Evolutionary conservation across 805 yeast genomes (phyloP).

Genomic region (Teunomyces stri): DNA sequence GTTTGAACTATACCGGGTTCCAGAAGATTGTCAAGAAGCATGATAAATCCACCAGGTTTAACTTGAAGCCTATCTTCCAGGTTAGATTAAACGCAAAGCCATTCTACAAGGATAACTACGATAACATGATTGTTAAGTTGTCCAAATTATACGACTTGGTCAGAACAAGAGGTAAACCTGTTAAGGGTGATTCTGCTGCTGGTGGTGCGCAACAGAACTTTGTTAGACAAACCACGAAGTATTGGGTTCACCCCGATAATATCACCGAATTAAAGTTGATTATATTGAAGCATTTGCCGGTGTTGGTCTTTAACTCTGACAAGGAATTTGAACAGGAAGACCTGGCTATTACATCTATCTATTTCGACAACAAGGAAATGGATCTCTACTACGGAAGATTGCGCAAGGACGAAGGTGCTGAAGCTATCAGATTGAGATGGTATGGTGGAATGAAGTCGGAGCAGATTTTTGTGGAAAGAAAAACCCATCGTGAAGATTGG

Average conservation of each 20-base stretch:
- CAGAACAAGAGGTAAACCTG: slow-evolving; percentile 94
- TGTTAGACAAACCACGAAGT: slow-evolving; percentile 96
- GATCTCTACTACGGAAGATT: slow-evolving; percentile 93
- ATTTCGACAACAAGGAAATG: slow-evolving; percentile 85
- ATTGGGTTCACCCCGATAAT: slow-evolving; percentile 99
- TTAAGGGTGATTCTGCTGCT: slow-evolving; percentile 93
- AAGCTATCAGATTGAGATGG: slow-evolving; percentile 97
- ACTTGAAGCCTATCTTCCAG: slow-evolving; percentile 87
- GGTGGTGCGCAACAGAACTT: slow-evolving; percentile 98
- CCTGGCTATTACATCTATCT: slow-evolving; percentile 94
- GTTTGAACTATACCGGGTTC: slow-evolving; percentile 94
- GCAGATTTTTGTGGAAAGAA: slow-evolving; percentile 91
- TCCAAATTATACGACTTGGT: slow-evolving; percentile 89
- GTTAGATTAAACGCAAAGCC: slow-evolving; percentile 92
- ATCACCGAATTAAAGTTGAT: slow-evolving; percentile 93
- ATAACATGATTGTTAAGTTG: slow-evolving; percentile 80
- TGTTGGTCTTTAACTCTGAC: slow-evolving; percentile 91
- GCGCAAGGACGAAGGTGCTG: slow-evolving; percentile 97
- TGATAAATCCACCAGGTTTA: slow-evolving; percentile 75
- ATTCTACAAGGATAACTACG: slow-evolving; percentile 93
- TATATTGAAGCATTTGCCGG: slow-evolving; percentile 92
- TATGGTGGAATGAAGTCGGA: slow-evolving; percentile 97
- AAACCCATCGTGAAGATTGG: slow-evolving; percentile 99
- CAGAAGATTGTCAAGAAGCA: slow-evolving; percentile 96
- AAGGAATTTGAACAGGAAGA: slow-evolving; percentile 95